phyloP scores from a whole-genome alignment of 176 grass and related monocot species.

The Melocanna baccifera region DNA sequence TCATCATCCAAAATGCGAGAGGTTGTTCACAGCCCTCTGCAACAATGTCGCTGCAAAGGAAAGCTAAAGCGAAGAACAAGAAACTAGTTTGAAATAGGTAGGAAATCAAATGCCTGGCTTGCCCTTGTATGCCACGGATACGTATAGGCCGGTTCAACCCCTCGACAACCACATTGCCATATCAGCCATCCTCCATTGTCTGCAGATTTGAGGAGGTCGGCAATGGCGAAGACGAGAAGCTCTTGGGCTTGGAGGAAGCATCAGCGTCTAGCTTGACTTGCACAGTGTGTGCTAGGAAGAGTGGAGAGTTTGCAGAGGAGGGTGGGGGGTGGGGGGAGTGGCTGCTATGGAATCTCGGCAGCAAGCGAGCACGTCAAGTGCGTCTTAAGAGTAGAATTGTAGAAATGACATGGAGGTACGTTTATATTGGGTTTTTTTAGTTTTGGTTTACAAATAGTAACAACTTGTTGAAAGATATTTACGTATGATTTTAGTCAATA shows the following conservation, averaged over 20 bases:
- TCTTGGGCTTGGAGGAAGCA: not conserved
- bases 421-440: no score
- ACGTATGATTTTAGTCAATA: no score
- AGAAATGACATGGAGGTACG: conserved; percentile 16
- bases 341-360: not conserved
- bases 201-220: not conserved
- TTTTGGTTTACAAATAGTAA: no score
- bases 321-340: not conserved
- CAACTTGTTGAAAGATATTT: no score
- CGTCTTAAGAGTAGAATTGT: conserved; percentile 30
- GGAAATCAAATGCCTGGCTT: conserved; percentile 51
- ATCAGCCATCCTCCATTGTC: conserved; percentile 12
- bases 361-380: conserved; percentile 12
- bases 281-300: not conserved
- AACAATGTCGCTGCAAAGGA: conserved; percentile 1
- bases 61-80: not conserved
- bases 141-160: not conserved
- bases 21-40: conserved; percentile 30
- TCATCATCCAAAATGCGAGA: conserved; percentile 15
- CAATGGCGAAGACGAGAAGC: conserved; percentile 22
- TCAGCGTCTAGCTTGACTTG: not conserved
- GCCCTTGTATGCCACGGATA: conserved; percentile 53
- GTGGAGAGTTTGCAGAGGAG: not conserved
- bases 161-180: not conserved
- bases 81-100: conserved; percentile 1